Evolutionary conservation across 2,329 filamentous ascomycete species (phyloP), one percentile per base, ranked within the genome.

Genomic region (Fusarium sp.): DNA sequence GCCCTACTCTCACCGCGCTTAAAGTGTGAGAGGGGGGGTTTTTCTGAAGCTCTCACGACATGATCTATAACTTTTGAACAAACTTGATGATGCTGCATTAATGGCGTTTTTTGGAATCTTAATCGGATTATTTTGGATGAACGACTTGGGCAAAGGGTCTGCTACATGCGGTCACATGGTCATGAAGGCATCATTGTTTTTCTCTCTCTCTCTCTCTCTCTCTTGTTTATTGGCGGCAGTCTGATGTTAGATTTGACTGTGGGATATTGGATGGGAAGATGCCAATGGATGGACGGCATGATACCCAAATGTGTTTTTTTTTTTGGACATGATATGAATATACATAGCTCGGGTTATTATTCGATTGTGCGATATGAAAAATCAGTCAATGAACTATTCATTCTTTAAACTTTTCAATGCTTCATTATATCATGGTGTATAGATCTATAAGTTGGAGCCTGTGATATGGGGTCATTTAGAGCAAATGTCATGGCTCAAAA

Each of bases 1-100:
- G 83, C 88, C 88, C 34, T 90, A 89, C 79, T 84, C 84, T 56
- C 87, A 89, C 73, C 82, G 83, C 46, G 81, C 81, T 50, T 89
- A 84, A 81, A 81, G n/a, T 38, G 38, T 2, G 38, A 2, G 36
- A 10, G 10, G 36, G 36, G 36, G n/a, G n/a, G n/a, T n/a, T 40
- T 40, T 40, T 6, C 11, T 20, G 34, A 58, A 57, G 61, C 55
- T 71, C 61, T 62, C 53, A 58, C 36, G 46, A 66, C 53, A 64
- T 55, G 71, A 73, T 64, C 34, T 59, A 55, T 62, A 58, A 58
- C 57, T 67, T 71, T 69, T 69, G 57, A 62, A 55, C 50, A 53
- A 55, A 65, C 40, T 54, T 71, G 66, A 74, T 71, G 68, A 71
- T 65, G 71, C 59, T 75, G 73, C 73, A 75, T 75, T 73, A 57